Base-by-base conservation (phyloP, 352 stramenopile genomes). In the Phytophthora sojae region DNA sequence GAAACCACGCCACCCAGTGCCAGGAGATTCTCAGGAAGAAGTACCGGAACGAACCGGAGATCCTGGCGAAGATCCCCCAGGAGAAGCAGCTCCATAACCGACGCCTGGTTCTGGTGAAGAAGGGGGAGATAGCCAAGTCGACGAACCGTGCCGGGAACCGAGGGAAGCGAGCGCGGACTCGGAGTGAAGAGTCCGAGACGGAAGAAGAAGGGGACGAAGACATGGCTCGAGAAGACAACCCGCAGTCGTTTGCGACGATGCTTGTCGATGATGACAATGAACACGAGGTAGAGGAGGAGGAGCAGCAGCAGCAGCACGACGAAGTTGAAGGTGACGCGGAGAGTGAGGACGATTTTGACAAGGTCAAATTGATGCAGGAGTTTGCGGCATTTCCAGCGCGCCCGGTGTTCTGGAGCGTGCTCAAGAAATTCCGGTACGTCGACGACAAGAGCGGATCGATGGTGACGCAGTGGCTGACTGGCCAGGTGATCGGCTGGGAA, bases 351-450 rank as follows among this genome's bases (percentile, higher is more conserved):
- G 23, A 12, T 0, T 71, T 75, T 55, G 66, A 71, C 35, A 75
- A 72, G 47, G 44, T 32, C 19, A 71, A 68, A 37, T 39, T 78
- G 12, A 78, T 75, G 61, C 15, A 68, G 7, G 66, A 78, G 12
- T 69, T 78, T 23, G 47, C 71, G 4, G 61, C 35, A 17, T 49
- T 72, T 1, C 71, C 71, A 4, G 71, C 59, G 49, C 66, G 71
- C 29, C 61, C 71, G 39, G 71, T 75, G 21, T 65, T 77, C 52
- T 78, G 71, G 71, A 75, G 26, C 12, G 64, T 78, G 23, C 35
- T 75, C 14, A 75, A 72, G 57, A 75, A 57, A 23, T 69, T 37
- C 1, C 50, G 32, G 49, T 67, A 50, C 23, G 35, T 68, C 6
- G 49, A 66, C n/a, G 37, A 64, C 5, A 62, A 72, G 49, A 71